These are phyloP conservation scores for Takashimella tepidaria DNA, from an alignment of 1,284 basidiomycete species.

Conservation along the genomic window DNA sequence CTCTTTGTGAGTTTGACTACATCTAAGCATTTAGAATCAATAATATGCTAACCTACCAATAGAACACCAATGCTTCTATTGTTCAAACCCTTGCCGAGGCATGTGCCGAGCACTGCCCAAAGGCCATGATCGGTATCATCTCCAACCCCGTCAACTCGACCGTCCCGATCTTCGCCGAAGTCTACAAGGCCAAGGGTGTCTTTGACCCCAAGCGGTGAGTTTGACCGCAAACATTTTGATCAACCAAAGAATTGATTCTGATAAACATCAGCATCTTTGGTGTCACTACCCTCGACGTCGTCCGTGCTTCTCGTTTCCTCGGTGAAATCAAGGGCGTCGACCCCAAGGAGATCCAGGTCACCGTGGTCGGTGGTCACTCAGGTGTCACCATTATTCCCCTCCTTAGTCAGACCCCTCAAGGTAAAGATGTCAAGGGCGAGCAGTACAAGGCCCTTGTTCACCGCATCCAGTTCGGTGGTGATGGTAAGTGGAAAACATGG, in stretches of 20 bases:
- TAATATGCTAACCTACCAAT: neutral
- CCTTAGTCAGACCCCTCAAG: constrained; percentile 78
- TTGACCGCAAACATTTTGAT: too few species aligned
- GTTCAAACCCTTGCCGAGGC: constrained; percentile 87
- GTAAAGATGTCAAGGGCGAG: constrained; percentile 54
- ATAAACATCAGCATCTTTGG: constrained; percentile 71
- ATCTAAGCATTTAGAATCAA: constrained; percentile 1
- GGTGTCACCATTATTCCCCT: constrained; percentile 95
- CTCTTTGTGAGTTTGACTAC: constrained; percentile 38
- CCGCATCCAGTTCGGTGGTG: constrained; percentile 93
- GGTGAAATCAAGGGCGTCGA: constrained; percentile 67
- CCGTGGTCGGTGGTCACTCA: constrained; percentile 92
- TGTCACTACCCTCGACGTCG: constrained; percentile 96
- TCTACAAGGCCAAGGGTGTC: constrained; percentile 85
- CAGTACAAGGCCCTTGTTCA: constrained; percentile 62
- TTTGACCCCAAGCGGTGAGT: constrained; percentile 82
- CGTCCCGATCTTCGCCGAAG: constrained; percentile 92
- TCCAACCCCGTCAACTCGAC: constrained; percentile 97
- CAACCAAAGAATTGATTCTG: constrained; percentile 2
- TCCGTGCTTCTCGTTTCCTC: constrained; percentile 93
- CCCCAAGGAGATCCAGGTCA: constrained; percentile 62
- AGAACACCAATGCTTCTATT: constrained; percentile 85
- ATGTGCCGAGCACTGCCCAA: constrained; percentile 77
- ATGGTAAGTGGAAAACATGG: constrained; percentile 48
- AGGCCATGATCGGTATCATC: constrained; percentile 91